A percentile compares a stretch with the other conserved stretches of the same genome.
Evolutionary conservation across 768 basidiomycete species (phyloP).

Genomic region (Clathrus columnatus): DNA sequence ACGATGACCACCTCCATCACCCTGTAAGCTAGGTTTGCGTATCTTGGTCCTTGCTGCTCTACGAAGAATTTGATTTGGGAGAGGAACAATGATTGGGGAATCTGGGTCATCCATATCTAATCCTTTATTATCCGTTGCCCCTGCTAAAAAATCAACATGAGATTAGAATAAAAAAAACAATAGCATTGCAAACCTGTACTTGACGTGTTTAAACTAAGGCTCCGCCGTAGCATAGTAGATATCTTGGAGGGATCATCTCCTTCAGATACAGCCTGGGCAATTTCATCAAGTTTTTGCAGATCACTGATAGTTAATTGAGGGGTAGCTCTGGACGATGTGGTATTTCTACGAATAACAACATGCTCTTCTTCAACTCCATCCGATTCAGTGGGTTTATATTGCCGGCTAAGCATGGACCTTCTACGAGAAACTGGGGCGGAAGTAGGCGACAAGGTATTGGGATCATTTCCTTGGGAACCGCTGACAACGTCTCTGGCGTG

Average conservation of each 20-base stretch:
- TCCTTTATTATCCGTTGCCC: conserved; percentile 47
- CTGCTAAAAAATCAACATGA: conserved; percentile 7
- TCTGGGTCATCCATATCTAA: conserved; percentile 71
- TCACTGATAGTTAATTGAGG: conserved; percentile 90
- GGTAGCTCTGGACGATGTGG: conserved; percentile 55
- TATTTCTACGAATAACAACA: conserved; percentile 59
- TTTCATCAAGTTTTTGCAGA: conserved; percentile 86
- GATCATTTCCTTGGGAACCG: conserved; percentile 34
- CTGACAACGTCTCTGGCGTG: conserved; percentile 63
- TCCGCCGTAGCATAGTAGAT: conserved; percentile 71
- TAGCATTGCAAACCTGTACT: conserved; percentile 60
- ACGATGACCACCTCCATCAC: conserved; percentile 77
- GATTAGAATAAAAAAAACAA: neutral
- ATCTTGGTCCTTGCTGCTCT: conserved; percentile 93
- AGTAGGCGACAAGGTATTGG: conserved; percentile 27
- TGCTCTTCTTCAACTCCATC: conserved; percentile 63
- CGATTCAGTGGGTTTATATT: conserved; percentile 75
- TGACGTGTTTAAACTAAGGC: conserved; percentile 78
- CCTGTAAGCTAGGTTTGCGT: conserved; percentile 69
- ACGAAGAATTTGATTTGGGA: conserved; percentile 81
- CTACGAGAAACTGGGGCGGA: conserved; percentile 62
- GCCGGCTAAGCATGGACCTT: conserved; percentile 89
- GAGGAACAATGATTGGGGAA: conserved; percentile 83
- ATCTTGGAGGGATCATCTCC: conserved; percentile 77
- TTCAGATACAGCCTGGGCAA: conserved; percentile 82